Evolutionary conservation across 2,329 filamentous ascomycete species (phyloP).

Genomic region (Phoma sp.): DNA sequence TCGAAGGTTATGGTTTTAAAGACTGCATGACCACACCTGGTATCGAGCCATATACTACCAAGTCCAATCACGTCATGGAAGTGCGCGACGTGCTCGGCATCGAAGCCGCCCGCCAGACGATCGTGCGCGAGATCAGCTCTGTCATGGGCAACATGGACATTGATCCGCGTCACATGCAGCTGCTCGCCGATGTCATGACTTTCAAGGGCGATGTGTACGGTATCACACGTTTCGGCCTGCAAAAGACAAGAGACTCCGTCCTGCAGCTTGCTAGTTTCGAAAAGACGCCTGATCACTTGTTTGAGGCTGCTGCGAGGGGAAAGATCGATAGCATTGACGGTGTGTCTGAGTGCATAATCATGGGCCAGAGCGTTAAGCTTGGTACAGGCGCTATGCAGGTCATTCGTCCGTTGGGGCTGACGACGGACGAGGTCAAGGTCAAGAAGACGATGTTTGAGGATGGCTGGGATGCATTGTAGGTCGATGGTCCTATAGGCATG

Average conservation of each 20-base stretch:
- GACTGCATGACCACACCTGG: conserved; percentile 93
- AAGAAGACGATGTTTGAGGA: conserved; percentile 47
- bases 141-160: conserved; percentile 97
- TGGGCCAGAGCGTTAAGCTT: conserved; percentile 91
- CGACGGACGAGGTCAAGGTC: conserved; percentile 25
- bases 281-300: conserved; percentile 96
- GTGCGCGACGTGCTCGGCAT: conserved; percentile 87
- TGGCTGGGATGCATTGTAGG: conserved; percentile 42
- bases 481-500: too few species aligned
- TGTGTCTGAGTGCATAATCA: conserved; percentile 96
- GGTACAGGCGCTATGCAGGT: conserved; percentile 94
- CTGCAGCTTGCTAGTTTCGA: conserved; percentile 95
- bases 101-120: conserved; percentile 88
- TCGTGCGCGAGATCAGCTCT: conserved; percentile 82
- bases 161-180: conserved; percentile 96
- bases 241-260: conserved; percentile 95
- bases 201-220: conserved; percentile 97
- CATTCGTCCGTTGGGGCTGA: conserved; percentile 67
- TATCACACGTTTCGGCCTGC: conserved; percentile 93
- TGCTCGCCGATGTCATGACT: conserved; percentile 97
- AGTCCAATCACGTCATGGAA: conserved; percentile 90
- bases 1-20: conserved; percentile 91
- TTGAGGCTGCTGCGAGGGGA: conserved; percentile 90
- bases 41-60: conserved; percentile 76
- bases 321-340: conserved; percentile 93